phyloP scores from a whole-genome alignment of 2,329 filamentous ascomycete species.

The Apiospora phragmitis region DNA sequence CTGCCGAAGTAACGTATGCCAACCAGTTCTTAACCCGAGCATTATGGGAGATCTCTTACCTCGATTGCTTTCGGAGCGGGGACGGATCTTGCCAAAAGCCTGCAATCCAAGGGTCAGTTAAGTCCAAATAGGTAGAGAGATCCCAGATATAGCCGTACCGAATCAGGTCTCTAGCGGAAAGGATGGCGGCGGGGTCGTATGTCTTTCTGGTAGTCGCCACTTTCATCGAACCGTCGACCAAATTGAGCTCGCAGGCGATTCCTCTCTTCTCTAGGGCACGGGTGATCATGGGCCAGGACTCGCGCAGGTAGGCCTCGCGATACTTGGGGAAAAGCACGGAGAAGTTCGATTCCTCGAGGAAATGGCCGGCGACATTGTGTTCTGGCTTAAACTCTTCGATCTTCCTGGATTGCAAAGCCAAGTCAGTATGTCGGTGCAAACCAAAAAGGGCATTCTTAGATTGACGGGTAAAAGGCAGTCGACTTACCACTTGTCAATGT shows the following conservation, averaged over 20 bases:
- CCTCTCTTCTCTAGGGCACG: conserved; percentile 82
- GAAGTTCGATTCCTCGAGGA: conserved; percentile 92
- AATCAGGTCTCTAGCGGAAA: conserved; percentile 92
- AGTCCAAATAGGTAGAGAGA: neutral
- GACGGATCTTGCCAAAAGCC: conserved; percentile 86
- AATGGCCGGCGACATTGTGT: conserved; percentile 81
- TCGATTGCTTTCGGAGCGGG: conserved; percentile 92
- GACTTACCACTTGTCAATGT: conserved; percentile 90
- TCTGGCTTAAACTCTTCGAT: conserved; percentile 58
- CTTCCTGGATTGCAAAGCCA: neutral
- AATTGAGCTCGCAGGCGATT: conserved; percentile 87
- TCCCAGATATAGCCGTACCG: neutral
- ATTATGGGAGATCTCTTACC: conserved; percentile 14
- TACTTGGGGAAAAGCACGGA: conserved; percentile 63
- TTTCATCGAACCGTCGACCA: conserved; percentile 95
- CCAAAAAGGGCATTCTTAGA: neutral
- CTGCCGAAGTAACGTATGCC: neutral
- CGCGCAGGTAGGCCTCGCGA: conserved; percentile 88
- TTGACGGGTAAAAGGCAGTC: too few relatives aligned
- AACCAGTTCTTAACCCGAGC: neutral
- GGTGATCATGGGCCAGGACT: conserved; percentile 85
- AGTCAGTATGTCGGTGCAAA: conserved; percentile 8
- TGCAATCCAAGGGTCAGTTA: conserved; percentile 37
- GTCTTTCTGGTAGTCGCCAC: conserved; percentile 92
- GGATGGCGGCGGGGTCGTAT: conserved; percentile 84